Conservation (phyloP, 768 basidiomycete genomes). For the Panaeolus cyanescens region DNA sequence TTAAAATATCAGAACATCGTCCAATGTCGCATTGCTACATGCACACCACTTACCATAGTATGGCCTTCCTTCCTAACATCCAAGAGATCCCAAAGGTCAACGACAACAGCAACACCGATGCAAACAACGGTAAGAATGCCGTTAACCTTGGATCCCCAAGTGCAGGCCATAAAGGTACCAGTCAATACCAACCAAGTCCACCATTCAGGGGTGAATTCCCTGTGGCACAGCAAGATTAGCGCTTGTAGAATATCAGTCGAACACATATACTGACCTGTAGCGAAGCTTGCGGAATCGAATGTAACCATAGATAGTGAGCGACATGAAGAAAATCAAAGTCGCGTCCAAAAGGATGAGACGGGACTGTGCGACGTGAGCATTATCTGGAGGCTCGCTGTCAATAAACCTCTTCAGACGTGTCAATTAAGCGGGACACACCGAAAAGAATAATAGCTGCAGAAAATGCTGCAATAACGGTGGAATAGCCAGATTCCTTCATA, state of each 20-base stretch:
- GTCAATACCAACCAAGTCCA: conserved; percentile 93
- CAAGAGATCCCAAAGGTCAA: conserved; percentile 94
- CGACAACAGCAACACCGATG: conserved; percentile 87
- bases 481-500: conserved; percentile 98
- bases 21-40: background rate
- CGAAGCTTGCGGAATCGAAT: conserved; percentile 94
- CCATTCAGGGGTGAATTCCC: conserved; percentile 89
- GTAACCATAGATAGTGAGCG: conserved; percentile 91
- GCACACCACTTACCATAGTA: conserved; percentile 63
- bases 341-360: conserved; percentile 96
- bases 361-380: conserved; percentile 94
- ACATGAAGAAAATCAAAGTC: conserved; percentile 92
- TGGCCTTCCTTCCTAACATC: conserved; percentile 77
- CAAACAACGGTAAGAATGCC: conserved; percentile 89
- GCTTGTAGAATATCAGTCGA: conserved; percentile 9
- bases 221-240: conserved; percentile 24
- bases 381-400: conserved; percentile 59
- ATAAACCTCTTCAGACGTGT: background rate
- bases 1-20: background rate
- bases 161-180: conserved; percentile 92
- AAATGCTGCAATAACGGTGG: conserved; percentile 87
- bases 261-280: conserved; percentile 58
- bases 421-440: conserved; percentile 53
- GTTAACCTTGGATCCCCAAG: conserved; percentile 98
- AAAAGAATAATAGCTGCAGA: conserved; percentile 86